Conservation (phyloP, 805 yeast genomes). For the Cyberlindnera galapagoensis region DNA sequence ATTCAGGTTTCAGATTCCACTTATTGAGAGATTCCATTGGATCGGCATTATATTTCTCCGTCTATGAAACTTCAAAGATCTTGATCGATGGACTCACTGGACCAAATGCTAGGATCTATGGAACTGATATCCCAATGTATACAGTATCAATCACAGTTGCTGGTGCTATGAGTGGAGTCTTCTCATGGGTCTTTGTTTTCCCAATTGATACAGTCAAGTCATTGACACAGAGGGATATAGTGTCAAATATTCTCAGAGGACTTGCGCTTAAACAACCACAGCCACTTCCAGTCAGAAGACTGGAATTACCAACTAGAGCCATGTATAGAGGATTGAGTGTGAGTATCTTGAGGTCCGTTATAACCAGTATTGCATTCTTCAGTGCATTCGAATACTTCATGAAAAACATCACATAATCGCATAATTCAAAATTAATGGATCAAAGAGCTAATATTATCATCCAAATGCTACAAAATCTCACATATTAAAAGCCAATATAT, state of each 20-base stretch:
- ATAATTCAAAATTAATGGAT: neutral
- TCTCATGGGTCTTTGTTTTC: constrained; percentile 69
- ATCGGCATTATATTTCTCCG: constrained; percentile 65
- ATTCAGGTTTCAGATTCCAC: constrained; percentile 69
- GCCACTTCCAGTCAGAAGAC: constrained; percentile 28
- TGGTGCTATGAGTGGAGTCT: constrained; percentile 75
- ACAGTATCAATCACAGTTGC: constrained; percentile 52
- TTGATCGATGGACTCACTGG: constrained; percentile 27
- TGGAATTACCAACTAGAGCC: constrained; percentile 36
- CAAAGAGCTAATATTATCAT: too few relatives aligned
- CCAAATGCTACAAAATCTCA: too few relatives aligned
- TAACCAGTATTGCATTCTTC: constrained; percentile 72
- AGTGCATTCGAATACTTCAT: constrained; percentile 63
- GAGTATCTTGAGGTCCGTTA: constrained; percentile 61
- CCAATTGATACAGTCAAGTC: constrained; percentile 81
- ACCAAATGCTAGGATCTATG: constrained; percentile 25
- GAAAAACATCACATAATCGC: constrained; percentile 40
- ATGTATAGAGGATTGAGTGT: constrained; percentile 78
- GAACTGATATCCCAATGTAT: constrained; percentile 25
- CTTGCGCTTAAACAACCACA: constrained; percentile 37
- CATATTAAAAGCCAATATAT: too few relatives aligned
- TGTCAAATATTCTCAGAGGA: constrained; percentile 55
- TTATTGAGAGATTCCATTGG: constrained; percentile 62
- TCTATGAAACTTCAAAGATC: constrained; percentile 68
- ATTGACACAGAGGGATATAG: constrained; percentile 65